A percentile compares a stretch with the other conserved stretches of the same genome.
phyloP scores from a whole-genome alignment of 2,329 filamentous ascomycete genomes.

The Aspergillus thermomutatus region DNA sequence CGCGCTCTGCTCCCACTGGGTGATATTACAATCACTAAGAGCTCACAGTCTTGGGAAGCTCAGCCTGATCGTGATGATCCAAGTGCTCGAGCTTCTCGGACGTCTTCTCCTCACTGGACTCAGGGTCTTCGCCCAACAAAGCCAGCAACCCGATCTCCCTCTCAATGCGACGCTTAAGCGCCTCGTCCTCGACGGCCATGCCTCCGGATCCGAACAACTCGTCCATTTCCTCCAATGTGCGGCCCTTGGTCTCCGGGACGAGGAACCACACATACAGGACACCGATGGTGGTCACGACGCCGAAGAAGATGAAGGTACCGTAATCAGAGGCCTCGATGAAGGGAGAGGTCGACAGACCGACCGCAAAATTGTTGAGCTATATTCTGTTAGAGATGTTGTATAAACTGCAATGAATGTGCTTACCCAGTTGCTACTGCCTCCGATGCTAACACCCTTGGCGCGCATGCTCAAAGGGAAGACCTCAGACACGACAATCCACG shows the following conservation, averaged over 20 bases:
- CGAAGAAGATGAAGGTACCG: constrained; percentile 70
- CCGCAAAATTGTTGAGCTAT: constrained; percentile 58
- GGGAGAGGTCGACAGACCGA: constrained; percentile 67
- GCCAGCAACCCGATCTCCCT: constrained; percentile 28
- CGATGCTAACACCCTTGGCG: constrained; percentile 50
- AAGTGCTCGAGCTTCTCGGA: constrained; percentile 9
- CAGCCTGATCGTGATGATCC: neutral
- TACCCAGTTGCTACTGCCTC: constrained; percentile 36
- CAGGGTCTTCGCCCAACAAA: constrained; percentile 23
- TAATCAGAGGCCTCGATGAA: constrained; percentile 63
- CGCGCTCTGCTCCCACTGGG: too few species aligned
- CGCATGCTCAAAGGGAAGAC: constrained; percentile 69
- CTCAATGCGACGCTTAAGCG: constrained; percentile 26
- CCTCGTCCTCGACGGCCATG: constrained; percentile 25
- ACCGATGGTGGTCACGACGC: constrained; percentile 35
- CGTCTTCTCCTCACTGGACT: neutral
- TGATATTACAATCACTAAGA: neutral
- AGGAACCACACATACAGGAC: constrained; percentile 26
- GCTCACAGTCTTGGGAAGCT: neutral
- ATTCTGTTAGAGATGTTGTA: neutral
- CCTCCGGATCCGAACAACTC: constrained; percentile 35
- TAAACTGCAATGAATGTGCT: neutral
- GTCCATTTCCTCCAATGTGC: constrained; percentile 39
- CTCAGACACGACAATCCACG: constrained; percentile 72
- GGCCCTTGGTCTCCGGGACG: constrained; percentile 36